Evolutionary conservation across 2,329 filamentous ascomycete genomes (phyloP).

Genomic region (Monosporascus cannonballus): DNA sequence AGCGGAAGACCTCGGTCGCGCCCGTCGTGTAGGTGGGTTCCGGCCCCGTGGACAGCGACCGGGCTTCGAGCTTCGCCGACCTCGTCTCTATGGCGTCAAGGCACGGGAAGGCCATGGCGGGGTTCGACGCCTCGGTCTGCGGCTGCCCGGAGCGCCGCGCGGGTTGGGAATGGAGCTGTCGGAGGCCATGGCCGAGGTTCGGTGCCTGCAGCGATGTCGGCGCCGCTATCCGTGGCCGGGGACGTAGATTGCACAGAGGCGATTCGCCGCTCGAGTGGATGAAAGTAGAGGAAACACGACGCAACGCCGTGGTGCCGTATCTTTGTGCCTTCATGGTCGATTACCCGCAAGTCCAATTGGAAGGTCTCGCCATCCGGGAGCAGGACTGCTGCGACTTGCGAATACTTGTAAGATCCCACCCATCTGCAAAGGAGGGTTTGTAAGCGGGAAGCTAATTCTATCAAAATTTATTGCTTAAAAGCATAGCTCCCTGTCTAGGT

Average conservation of each 20-base stretch:
- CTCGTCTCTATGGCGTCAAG: constrained; percentile 77
- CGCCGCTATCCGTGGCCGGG: neutral
- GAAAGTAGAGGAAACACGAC: constrained; percentile 15
- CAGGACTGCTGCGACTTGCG: neutral
- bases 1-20: constrained; percentile 72
- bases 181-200: constrained; percentile 8
- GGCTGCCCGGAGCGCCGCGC: constrained; percentile 14
- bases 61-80: constrained; percentile 65
- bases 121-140: constrained; percentile 57
- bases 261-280: constrained; percentile 1
- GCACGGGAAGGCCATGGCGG: constrained; percentile 83
- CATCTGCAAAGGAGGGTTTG: neutral
- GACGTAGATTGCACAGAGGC: no score
- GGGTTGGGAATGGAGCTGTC: constrained; percentile 19
- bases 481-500: neutral
- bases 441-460: neutral
- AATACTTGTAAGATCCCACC: neutral
- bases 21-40: constrained; percentile 94
- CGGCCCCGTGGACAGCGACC: constrained; percentile 67
- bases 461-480: neutral
- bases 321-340: constrained; percentile 18
- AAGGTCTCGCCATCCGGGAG: neutral
- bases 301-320: constrained; percentile 16
- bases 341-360: neutral
- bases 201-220: neutral